These are phyloP conservation scores for Plantago rigida DNA, from an alignment of 305 asterid species.

Conservation along the genomic window DNA sequence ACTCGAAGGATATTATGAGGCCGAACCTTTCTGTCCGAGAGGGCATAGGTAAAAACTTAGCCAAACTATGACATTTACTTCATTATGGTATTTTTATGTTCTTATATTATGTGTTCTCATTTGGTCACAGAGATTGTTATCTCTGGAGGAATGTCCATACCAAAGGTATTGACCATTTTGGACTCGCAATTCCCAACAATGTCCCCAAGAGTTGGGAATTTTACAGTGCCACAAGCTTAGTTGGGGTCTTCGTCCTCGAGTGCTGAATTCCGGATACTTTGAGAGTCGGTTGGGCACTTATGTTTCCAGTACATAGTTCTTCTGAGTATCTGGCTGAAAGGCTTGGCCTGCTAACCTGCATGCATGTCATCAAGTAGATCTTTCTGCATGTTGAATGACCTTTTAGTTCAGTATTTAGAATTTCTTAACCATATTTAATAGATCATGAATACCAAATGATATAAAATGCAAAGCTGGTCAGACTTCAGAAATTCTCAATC, in stretches of 20 bases:
- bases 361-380: not conserved
- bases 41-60: constrained; percentile 28
- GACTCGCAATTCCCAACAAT: constrained; percentile 37
- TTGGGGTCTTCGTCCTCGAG: not conserved
- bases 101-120: not conserved
- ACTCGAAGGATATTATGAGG: constrained; percentile 29
- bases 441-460: not conserved
- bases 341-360: constrained; percentile 1
- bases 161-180: constrained; percentile 41
- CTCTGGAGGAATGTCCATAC: constrained; percentile 28
- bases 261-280: not conserved
- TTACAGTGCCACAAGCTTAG: constrained; percentile 43
- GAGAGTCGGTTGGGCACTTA: not conserved
- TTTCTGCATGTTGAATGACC: not conserved
- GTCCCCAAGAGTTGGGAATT: constrained; percentile 54
- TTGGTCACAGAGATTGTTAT: constrained; percentile 24
- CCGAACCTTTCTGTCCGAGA: constrained; percentile 33
- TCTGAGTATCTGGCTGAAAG: not conserved
- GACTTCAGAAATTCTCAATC: too few relatives aligned
- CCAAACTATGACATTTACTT: not conserved
- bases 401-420: not conserved
- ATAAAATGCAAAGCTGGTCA: not conserved
- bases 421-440: not conserved
- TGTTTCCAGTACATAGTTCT: not conserved
- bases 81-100: not conserved